Conservation (phyloP, 2,329 filamentous ascomycete species). For the Aspergillus intermedius region DNA sequence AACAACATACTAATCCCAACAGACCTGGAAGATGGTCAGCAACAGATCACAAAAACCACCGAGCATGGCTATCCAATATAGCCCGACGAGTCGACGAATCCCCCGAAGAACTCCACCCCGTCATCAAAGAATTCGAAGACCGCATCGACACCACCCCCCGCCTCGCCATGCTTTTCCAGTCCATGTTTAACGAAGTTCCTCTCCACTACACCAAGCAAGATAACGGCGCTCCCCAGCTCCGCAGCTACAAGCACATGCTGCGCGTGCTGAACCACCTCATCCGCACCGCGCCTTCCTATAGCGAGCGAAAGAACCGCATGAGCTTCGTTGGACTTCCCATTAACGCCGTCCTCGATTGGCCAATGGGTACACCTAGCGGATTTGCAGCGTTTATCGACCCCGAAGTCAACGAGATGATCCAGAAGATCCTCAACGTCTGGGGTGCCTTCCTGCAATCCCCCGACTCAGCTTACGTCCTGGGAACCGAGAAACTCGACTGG, state of each 20-base stretch:
- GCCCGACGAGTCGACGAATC: slow-evolving; percentile 50
- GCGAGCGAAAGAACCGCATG: slow-evolving; percentile 22
- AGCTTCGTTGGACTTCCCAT: slow-evolving; percentile 52
- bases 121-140: slow-evolving; percentile 57
- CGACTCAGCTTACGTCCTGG: slow-evolving; percentile 48
- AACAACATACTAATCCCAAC: not conserved
- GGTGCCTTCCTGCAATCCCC: slow-evolving; percentile 48
- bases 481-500: slow-evolving; percentile 45
- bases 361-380: slow-evolving; percentile 51
- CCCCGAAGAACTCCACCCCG: slow-evolving; percentile 49
- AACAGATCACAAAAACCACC: slow-evolving; percentile 55
- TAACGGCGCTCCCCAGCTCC: slow-evolving; percentile 56
- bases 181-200: slow-evolving; percentile 65
- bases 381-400: slow-evolving; percentile 49
- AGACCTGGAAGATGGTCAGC: slow-evolving; percentile 58
- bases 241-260: slow-evolving; percentile 62
- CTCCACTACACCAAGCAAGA: slow-evolving; percentile 57
- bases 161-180: slow-evolving; percentile 59
- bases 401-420: slow-evolving; percentile 47
- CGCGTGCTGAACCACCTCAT: slow-evolving; percentile 54
- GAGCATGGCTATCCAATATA: slow-evolving; percentile 55
- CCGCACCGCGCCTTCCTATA: slow-evolving; percentile 26
- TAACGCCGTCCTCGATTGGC: slow-evolving; percentile 53
- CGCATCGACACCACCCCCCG: slow-evolving; percentile 60
- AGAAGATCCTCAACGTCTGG: slow-evolving; percentile 50